Percentiles rank a stretch among this genome's conserved stretches.
Conservation (phyloP, 495 filamentous ascomycete genomes). For the Penicillium robsamsonii region DNA sequence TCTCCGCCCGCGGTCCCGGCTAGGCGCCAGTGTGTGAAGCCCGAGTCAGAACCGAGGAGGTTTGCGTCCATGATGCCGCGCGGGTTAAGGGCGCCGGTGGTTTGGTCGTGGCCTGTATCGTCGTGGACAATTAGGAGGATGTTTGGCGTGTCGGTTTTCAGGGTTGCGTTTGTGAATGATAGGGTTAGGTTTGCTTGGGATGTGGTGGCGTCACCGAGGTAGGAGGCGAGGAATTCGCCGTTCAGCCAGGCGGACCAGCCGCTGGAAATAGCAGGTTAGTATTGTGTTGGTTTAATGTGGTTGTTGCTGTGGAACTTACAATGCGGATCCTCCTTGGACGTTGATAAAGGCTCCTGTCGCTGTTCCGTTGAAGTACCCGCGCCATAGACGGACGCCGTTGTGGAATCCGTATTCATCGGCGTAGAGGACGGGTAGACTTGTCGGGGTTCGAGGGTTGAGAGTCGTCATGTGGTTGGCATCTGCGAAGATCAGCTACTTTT, state of each 20-base stretch:
- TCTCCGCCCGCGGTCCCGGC: slow-evolving; percentile 74
- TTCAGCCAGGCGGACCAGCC: slow-evolving; percentile 57
- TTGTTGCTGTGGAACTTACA: slow-evolving; percentile 27
- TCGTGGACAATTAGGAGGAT: slow-evolving; percentile 70
- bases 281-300: not conserved
- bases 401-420: slow-evolving; percentile 71
- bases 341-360: slow-evolving; percentile 57
- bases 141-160: slow-evolving; percentile 51
- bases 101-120: slow-evolving; percentile 66
- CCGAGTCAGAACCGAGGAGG: slow-evolving; percentile 38
- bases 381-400: slow-evolving; percentile 63
- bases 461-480: slow-evolving; percentile 52
- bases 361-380: slow-evolving; percentile 60
- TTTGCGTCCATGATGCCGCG: slow-evolving; percentile 63
- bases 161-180: slow-evolving; percentile 42
- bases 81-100: slow-evolving; percentile 63
- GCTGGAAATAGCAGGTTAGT: slow-evolving; percentile 25
- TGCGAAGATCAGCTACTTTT: slow-evolving; percentile 38
- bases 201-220: slow-evolving; percentile 50
- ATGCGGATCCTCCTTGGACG: slow-evolving; percentile 62
- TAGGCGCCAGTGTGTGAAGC: slow-evolving; percentile 64
- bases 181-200: slow-evolving; percentile 32
- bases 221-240: slow-evolving; percentile 52
- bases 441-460: slow-evolving; percentile 58
- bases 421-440: slow-evolving; percentile 55